These are phyloP conservation scores for Suhomyces canberraensis DNA, from an alignment of 805 yeast species.

Conservation along the genomic window DNA sequence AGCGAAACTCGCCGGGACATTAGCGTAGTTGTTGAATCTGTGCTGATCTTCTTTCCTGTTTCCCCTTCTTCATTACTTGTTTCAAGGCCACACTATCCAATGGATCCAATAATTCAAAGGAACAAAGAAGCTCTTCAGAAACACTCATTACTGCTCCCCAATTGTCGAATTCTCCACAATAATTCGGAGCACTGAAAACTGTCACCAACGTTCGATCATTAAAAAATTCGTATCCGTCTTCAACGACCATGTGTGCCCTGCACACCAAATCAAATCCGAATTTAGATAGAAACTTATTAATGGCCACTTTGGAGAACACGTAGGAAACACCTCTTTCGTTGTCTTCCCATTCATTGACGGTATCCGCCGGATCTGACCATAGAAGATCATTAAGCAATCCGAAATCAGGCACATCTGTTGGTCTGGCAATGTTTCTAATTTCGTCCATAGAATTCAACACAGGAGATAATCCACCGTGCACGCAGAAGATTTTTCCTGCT, in stretches of 20 bases:
- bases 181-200: slow-evolving; percentile 72
- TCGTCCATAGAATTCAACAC: slow-evolving; percentile 71
- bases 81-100: slow-evolving; percentile 89
- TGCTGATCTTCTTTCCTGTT: slow-evolving; percentile 75
- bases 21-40: slow-evolving; percentile 15
- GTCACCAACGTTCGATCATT: slow-evolving; percentile 70
- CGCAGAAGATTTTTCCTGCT: slow-evolving; percentile 91
- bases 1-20: too few relatives aligned
- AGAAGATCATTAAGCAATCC: slow-evolving; percentile 74
- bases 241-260: slow-evolving; percentile 86
- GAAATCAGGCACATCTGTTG: slow-evolving; percentile 83
- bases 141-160: slow-evolving; percentile 99
- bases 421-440: slow-evolving; percentile 69
- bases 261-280: slow-evolving; percentile 80
- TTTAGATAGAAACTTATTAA: slow-evolving; percentile 68
- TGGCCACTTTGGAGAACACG: slow-evolving; percentile 76
- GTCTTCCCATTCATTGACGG: slow-evolving; percentile 82
- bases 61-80: slow-evolving; percentile 92
- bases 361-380: slow-evolving; percentile 86
- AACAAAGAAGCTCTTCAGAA: slow-evolving; percentile 85
- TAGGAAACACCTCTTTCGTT: slow-evolving; percentile 82
- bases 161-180: slow-evolving; percentile 82
- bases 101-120: slow-evolving; percentile 91
- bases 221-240: slow-evolving; percentile 76
- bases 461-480: slow-evolving; percentile 82